A percentile compares a stretch with the other conserved stretches of the same genome.
Conservation (phyloP, 2,329 filamentous ascomycete species). For the Fusarium sp. region DNA sequence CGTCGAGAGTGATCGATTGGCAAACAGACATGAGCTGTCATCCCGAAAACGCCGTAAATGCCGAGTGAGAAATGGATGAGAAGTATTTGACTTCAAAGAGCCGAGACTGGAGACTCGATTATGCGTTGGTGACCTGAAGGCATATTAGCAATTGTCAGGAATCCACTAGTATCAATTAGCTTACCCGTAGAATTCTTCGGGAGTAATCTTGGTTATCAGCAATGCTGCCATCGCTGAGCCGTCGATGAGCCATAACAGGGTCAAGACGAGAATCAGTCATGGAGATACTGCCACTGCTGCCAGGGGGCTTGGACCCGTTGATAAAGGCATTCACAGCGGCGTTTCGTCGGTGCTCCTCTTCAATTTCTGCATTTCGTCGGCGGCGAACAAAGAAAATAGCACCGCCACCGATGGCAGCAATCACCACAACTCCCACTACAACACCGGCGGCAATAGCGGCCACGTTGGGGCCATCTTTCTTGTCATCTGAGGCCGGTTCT, state of each 20-base stretch:
- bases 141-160: constrained; percentile 26
- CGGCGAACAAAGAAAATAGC: constrained; percentile 80
- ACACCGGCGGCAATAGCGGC: constrained; percentile 88
- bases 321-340: constrained; percentile 83
- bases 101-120: constrained; percentile 46
- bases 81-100: constrained; percentile 23
- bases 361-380: constrained; percentile 79
- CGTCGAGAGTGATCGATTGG: constrained; percentile 48
- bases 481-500: not conserved
- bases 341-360: constrained; percentile 86
- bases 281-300: constrained; percentile 72
- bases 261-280: constrained; percentile 88
- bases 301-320: constrained; percentile 70
- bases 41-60: constrained; percentile 58
- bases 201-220: constrained; percentile 98
- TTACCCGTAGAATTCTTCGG: constrained; percentile 91
- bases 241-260: constrained; percentile 82
- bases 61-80: constrained; percentile 42
- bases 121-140: constrained; percentile 68
- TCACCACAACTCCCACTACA: constrained; percentile 81
- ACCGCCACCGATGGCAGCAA: constrained; percentile 74
- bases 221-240: constrained; percentile 94
- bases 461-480: constrained; percentile 68
- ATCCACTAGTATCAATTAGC: constrained; percentile 43
- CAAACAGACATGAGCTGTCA: constrained; percentile 53